A percentile compares a stretch with the other conserved stretches of the same genome.
Evolutionary conservation across 805 yeast species (phyloP).

Genomic region (Candida caryicola): DNA sequence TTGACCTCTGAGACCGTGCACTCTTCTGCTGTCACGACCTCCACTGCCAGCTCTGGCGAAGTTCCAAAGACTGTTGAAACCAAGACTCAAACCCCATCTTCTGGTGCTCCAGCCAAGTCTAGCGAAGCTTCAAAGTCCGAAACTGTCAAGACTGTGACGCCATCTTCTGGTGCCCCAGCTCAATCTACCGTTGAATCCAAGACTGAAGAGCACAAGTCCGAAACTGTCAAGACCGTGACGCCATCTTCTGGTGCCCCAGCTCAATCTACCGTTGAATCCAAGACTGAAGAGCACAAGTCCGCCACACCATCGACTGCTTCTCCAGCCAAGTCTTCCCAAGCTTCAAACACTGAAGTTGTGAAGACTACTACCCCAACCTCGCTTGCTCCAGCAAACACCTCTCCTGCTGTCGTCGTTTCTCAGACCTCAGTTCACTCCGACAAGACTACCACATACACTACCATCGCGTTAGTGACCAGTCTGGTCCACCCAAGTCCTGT

Average conservation of each 20-base stretch:
- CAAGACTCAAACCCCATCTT: conserved; percentile 2
- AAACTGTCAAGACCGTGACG: too few species aligned
- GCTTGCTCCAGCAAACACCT: conserved; percentile 3
- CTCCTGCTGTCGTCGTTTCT: background rate
- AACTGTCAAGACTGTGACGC: background rate
- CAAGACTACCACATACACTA: background rate
- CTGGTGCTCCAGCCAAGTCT: conserved; percentile 7
- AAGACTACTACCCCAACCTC: conserved; percentile 4
- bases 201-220: too few species aligned
- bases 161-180: background rate
- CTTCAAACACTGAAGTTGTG: background rate
- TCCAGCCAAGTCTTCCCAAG: conserved; percentile 3
- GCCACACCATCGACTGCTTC: conserved; percentile 3
- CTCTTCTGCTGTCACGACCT: background rate
- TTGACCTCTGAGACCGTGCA: conserved; percentile 12
- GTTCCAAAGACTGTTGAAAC: too few species aligned
- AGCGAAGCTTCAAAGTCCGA: background rate
- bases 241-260: conserved; percentile 1
- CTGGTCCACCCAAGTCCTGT: background rate
- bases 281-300: background rate
- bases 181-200: background rate
- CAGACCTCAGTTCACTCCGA: background rate
- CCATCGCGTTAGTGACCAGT: background rate
- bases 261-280: conserved; percentile 3
- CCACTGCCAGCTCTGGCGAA: background rate